A percentile compares a stretch with the other conserved stretches of the same genome.
Evolutionary conservation across 2,329 filamentous ascomycete species (phyloP).

Genomic region (Aspergillus udagawae): DNA sequence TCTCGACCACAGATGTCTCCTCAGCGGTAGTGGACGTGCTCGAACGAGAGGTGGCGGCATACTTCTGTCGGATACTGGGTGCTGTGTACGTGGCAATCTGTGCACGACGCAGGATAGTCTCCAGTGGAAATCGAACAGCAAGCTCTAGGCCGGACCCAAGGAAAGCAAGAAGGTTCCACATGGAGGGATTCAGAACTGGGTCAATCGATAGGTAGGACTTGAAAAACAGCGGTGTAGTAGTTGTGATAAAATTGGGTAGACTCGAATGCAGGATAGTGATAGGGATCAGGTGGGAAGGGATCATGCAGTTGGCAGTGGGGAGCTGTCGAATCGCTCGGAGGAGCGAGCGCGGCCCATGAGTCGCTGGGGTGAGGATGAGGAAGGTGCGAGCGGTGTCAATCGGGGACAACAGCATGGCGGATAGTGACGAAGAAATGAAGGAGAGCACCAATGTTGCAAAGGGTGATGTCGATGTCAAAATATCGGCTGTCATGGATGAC

Average conservation of each 20-base stretch:
- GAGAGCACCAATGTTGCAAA: conserved; percentile 74
- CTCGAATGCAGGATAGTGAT: conserved; percentile 86
- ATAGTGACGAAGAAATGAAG: conserved; percentile 61
- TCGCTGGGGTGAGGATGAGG: conserved; percentile 79
- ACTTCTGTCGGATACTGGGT: conserved; percentile 45
- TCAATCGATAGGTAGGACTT: conserved; percentile 82
- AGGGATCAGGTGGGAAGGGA: conserved; percentile 65
- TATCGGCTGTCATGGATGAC: conserved; percentile 59
- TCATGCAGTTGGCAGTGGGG: conserved; percentile 66
- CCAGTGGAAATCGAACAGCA: conserved; percentile 81
- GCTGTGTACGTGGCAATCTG: conserved; percentile 70
- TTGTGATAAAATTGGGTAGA: conserved; percentile 75
- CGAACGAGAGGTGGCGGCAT: conserved; percentile 16
- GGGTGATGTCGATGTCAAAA: conserved; percentile 76
- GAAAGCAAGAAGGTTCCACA: conserved; percentile 80
- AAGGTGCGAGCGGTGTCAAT: conserved; percentile 82
- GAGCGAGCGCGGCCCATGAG: conserved; percentile 70
- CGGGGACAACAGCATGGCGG: conserved; percentile 77
- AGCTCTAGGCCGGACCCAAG: conserved; percentile 74
- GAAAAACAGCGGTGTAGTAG: conserved; percentile 78
- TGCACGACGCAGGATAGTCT: conserved; percentile 84
- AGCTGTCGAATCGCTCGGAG: conserved; percentile 72
- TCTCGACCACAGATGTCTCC: conserved; percentile 51
- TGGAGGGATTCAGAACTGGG: conserved; percentile 71
- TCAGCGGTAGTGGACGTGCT: conserved; percentile 6